Evolutionary conservation across 1,284 basidiomycete species (phyloP).

Genomic region (Thecaphora frezii): DNA sequence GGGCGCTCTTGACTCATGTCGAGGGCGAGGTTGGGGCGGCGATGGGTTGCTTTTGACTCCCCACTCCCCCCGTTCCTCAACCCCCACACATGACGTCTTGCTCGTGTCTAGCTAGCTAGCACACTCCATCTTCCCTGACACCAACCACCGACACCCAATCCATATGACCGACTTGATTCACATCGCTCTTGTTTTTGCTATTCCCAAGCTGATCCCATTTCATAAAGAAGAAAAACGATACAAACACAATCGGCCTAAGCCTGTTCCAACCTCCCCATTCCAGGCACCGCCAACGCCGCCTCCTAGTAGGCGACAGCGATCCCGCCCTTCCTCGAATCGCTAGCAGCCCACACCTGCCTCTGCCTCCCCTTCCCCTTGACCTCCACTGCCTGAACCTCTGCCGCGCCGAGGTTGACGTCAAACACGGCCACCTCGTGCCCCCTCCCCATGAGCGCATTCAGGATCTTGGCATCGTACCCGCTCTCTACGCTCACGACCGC

Average conservation of each 20-base stretch:
- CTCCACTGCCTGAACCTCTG: slow-evolving; percentile 47
- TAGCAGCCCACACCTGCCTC: slow-evolving; percentile 30
- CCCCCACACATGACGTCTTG: no score
- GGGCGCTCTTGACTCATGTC: no score
- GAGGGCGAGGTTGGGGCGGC: no score
- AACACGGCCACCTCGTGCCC: slow-evolving; percentile 39
- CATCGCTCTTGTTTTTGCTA: background rate
- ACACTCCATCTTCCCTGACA: no score
- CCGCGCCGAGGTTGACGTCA: slow-evolving; percentile 44
- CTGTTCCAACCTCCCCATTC: background rate
- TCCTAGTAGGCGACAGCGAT: slow-evolving; percentile 41
- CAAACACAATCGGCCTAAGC: background rate
- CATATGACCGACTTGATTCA: no score
- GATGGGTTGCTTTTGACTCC: no score
- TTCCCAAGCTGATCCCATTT: slow-evolving; percentile 6
- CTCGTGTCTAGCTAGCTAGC: no score
- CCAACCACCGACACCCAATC: no score
- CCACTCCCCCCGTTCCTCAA: no score
- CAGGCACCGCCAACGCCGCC: background rate
- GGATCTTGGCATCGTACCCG: slow-evolving; percentile 23
- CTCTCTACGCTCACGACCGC: slow-evolving; percentile 40
- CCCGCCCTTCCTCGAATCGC: slow-evolving; percentile 50
- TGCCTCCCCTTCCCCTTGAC: slow-evolving; percentile 7
- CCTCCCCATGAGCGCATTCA: slow-evolving; percentile 24
- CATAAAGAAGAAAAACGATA: background rate